Conservation (phyloP, 2,329 filamentous ascomycete genomes). For the Tolypocladium tundrense region DNA sequence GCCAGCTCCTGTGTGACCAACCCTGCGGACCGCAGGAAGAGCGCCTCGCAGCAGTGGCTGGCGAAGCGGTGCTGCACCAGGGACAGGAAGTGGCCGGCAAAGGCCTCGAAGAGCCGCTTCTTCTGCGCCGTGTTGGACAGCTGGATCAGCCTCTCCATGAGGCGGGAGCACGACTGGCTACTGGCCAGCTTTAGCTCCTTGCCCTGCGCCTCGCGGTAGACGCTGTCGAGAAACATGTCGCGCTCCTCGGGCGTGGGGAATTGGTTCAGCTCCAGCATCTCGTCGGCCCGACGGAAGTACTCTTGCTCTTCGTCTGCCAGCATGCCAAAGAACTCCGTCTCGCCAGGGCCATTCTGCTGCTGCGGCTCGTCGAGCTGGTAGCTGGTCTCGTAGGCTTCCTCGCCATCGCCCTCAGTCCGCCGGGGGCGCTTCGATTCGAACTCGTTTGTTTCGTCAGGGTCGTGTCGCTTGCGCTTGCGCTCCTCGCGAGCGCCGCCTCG, state of each 20-base stretch:
- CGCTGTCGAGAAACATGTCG: conserved; percentile 62
- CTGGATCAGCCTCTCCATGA: conserved; percentile 86
- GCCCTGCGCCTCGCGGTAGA: conserved; percentile 76
- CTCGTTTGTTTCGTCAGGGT: conserved; percentile 12
- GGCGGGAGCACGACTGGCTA: conserved; percentile 86
- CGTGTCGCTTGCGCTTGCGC: conserved; percentile 28
- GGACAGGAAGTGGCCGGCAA: conserved; percentile 76
- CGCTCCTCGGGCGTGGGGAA: conserved; percentile 70
- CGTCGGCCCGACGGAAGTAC: conserved; percentile 85
- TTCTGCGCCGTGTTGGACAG: conserved; percentile 71
- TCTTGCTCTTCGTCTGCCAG: conserved; percentile 89
- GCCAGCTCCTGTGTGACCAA: conserved; percentile 65
- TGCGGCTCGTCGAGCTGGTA: conserved; percentile 13
- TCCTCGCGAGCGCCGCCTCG: conserved; percentile 27
- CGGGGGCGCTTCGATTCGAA: conserved; percentile 15
- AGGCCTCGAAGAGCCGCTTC: conserved; percentile 77
- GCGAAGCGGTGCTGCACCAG: conserved; percentile 93
- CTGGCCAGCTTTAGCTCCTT: conserved; percentile 95
- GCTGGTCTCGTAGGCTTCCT: conserved; percentile 4
- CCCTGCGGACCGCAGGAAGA: conserved; percentile 77
- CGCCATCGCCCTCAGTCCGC: conserved; percentile 8
- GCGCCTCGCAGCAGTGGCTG: conserved; percentile 90
- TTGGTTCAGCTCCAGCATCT: conserved; percentile 81
- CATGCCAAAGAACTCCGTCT: conserved; percentile 82
- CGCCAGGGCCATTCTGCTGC: conserved; percentile 24